Evolutionary conservation across 2,329 filamentous ascomycete genomes (phyloP), one percentile per base, ranked within the genome.

Genomic region (Sporothrix pallida): DNA sequence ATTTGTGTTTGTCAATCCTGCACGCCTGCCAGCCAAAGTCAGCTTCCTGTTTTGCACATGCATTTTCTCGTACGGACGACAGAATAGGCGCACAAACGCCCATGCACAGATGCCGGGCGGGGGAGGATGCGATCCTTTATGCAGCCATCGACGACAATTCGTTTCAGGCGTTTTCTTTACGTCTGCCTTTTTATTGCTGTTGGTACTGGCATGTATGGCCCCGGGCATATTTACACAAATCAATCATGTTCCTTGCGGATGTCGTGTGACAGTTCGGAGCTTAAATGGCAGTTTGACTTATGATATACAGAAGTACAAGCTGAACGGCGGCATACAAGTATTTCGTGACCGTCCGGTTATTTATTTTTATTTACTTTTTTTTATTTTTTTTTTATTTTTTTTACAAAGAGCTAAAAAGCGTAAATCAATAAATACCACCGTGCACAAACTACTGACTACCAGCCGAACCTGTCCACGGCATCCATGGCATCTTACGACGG

Each of bases 231-330:
- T 48, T 15, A 20, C n/a, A 65, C 62, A 23, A 23, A 42, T 62
- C 15, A 42, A 60, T 42, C 23, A 17, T 65, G n/a, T 67, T 48
- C 68, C 26, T 23, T 58, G 10, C 70, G 70, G 69, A 71, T 71
- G 70, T n/a, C 20, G 70, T 71, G 56, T 62, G 56, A 71, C 56
- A 23, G 70, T 71, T 63, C 56, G 56, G 70, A 62, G 70, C 56
- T 62, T 52, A 60, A 71, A 48, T 60, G 54, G n/a, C 44, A 37
- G 46, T 15, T 52, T n/a, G 9, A 15, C 10, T 17, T 26, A 8
- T 62, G 31, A 37, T 37, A 37, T 37, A 5, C 31, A 67, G 42
- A 50, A 67, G 20, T 48, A 26, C 20, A 12, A 26, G 20, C 50
- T 50, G 20, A 50, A 65, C 62, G 62, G 46, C 62, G 13, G 42